phyloP scores from a whole-genome alignment of 164 flowering plant genomes.

The Vitis amurensis region DNA sequence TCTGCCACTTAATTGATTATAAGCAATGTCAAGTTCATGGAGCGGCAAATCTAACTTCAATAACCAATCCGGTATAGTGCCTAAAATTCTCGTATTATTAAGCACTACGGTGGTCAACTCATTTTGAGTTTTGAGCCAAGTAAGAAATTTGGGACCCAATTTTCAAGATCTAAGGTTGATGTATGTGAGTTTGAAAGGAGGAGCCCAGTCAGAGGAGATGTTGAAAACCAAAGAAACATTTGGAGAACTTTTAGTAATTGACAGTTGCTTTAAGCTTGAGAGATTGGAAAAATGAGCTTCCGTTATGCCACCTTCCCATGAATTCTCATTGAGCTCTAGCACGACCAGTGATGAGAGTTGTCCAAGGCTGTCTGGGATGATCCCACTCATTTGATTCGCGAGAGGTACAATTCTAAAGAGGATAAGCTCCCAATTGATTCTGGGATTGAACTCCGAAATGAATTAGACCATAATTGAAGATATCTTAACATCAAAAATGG shows the following conservation, averaged over 20 bases:
- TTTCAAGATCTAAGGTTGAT: no score
- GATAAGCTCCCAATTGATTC: slow-evolving; percentile 14
- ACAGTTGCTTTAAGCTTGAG: no score
- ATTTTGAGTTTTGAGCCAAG: slow-evolving; percentile 13
- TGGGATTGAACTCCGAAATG: slow-evolving; percentile 16
- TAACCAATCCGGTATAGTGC: slow-evolving; percentile 25
- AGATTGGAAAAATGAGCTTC: slow-evolving; percentile 16
- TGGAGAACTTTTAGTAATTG: background rate
- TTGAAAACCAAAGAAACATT: background rate
- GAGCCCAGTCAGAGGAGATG: slow-evolving; percentile 5
- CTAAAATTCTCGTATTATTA: slow-evolving; percentile 11
- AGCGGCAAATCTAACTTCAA: background rate
- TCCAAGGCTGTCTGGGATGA: slow-evolving; percentile 16
- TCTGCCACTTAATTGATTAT: background rate
- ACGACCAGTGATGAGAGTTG: slow-evolving; percentile 6
- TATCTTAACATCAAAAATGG: no score
- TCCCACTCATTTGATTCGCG: slow-evolving; percentile 8
- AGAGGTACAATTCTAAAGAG: slow-evolving; percentile 4
- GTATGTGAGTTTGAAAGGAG: no score
- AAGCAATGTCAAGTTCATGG: background rate
- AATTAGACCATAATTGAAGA: slow-evolving; percentile 4
- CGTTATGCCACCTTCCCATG: slow-evolving; percentile 14
- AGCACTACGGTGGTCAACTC: background rate
- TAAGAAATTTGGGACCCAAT: no score
- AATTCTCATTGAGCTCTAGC: slow-evolving; percentile 7